phyloP scores from a whole-genome alignment of 1,284 basidiomycete species.

The Mycena citricolor region DNA sequence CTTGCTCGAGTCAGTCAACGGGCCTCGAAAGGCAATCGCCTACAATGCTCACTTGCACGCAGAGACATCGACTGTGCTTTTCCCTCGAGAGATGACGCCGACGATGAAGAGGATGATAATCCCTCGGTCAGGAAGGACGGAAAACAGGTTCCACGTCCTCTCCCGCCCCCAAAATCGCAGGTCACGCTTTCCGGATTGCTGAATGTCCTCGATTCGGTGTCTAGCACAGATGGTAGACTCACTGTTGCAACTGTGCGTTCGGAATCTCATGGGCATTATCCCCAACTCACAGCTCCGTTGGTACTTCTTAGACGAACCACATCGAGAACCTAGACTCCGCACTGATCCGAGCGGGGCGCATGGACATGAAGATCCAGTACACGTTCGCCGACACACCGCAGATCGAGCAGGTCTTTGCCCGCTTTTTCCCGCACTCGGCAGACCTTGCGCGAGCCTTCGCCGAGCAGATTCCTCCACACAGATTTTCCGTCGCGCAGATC shows the following conservation, averaged over 20 bases:
- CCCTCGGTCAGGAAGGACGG: conserved; percentile 9
- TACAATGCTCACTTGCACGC: not conserved
- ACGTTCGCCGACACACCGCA: conserved; percentile 6
- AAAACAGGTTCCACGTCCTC: conserved; percentile 3
- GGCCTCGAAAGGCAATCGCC: not conserved
- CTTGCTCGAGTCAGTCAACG: conserved; percentile 15
- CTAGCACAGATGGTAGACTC: conserved; percentile 16
- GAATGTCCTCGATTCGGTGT: conserved; percentile 19
- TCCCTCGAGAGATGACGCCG: conserved; percentile 12
- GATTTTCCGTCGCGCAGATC: conserved; percentile 15
- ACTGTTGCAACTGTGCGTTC: conserved; percentile 15
- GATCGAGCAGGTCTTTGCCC: conserved; percentile 13
- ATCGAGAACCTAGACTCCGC: conserved; percentile 18
- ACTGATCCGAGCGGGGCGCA: conserved; percentile 18
- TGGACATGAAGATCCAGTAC: conserved; percentile 22
- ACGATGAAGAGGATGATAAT: conserved; percentile 13
- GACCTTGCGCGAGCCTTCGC: no score
- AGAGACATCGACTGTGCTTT: conserved; percentile 23
- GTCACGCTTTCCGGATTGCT: conserved; percentile 20
- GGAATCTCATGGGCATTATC: not conserved
- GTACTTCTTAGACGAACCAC: conserved; percentile 13
- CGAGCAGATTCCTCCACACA: conserved; percentile 1
- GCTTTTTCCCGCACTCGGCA: conserved; percentile 15
- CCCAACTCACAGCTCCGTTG: not conserved
- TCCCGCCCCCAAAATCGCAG: not conserved